Percentiles rank a stretch among this genome's conserved stretches.
phyloP scores from a whole-genome alignment of 371 early-diverging fungal genomes.

The Actinomucor elegans region DNA sequence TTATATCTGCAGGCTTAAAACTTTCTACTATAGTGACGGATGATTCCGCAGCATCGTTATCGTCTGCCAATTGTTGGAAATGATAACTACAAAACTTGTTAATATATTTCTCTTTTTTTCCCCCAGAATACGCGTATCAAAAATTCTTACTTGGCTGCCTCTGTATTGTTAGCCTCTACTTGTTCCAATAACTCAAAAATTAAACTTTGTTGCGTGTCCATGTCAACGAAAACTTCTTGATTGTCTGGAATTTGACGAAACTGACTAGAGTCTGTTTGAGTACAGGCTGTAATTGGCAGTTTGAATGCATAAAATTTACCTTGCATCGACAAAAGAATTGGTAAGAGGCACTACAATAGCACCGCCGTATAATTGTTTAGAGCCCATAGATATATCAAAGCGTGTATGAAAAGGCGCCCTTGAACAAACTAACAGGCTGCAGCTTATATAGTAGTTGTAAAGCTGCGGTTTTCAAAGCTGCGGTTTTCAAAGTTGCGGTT shows the following conservation, averaged over 20 bases:
- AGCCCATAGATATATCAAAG: not conserved
- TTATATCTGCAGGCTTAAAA: constrained; percentile 13
- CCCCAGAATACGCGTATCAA: too few relatives aligned
- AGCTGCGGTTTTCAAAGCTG: too few relatives aligned
- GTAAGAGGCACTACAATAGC: constrained; percentile 62
- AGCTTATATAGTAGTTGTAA: too few relatives aligned
- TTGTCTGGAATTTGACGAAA: constrained; percentile 87
- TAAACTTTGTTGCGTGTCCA: constrained; percentile 72
- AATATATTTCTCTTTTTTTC: too few relatives aligned
- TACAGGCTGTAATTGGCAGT: not conserved
- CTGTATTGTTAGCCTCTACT: constrained; percentile 42
- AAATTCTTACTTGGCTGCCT: constrained; percentile 58
- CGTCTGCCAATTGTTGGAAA: constrained; percentile 75
- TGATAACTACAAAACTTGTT: constrained; percentile 67
- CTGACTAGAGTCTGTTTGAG: constrained; percentile 41
- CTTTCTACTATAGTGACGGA: constrained; percentile 32
- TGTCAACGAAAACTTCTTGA: constrained; percentile 88
- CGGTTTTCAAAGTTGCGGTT: too few relatives aligned
- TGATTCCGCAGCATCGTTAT: constrained; percentile 66
- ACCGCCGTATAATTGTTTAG: constrained; percentile 64
- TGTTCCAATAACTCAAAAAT: constrained; percentile 83
- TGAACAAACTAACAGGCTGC: too few relatives aligned
- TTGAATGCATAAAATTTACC: constrained; percentile 36
- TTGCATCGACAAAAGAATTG: constrained; percentile 62
- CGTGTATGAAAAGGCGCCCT: too few relatives aligned